Evolutionary conservation across 2,329 filamentous ascomycete species (phyloP).

Genomic region (Trichoderma afroharzianum): DNA sequence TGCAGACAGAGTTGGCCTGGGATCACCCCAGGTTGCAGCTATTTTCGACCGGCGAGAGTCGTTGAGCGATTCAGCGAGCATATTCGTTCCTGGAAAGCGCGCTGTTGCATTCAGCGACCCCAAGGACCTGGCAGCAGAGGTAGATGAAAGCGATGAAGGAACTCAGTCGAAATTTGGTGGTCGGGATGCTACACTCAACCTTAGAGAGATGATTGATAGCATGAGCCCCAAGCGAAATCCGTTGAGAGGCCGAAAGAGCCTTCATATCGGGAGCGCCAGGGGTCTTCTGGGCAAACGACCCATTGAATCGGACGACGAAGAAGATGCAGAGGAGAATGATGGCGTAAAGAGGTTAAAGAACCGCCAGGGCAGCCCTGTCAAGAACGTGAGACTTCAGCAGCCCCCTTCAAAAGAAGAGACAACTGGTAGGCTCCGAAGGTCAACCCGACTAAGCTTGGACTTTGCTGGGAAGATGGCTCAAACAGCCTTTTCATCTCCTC

Average conservation of each 20-base stretch:
- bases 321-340: conserved; percentile 56
- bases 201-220: conserved; percentile 74
- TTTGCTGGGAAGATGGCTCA: conserved; percentile 41
- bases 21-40: conserved; percentile 69
- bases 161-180: conserved; percentile 54
- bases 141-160: conserved; percentile 63
- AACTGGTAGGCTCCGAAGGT: conserved; percentile 55
- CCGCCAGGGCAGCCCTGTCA: conserved; percentile 72
- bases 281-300: conserved; percentile 74
- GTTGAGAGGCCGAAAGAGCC: conserved; percentile 67
- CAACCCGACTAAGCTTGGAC: conserved; percentile 46
- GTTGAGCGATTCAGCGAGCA: conserved; percentile 62
- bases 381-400: conserved; percentile 66
- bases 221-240: conserved; percentile 71
- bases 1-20: conserved; percentile 65
- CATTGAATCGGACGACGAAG: conserved; percentile 64
- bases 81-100: conserved; percentile 56
- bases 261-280: conserved; percentile 70
- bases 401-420: conserved; percentile 66
- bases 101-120: conserved; percentile 64
- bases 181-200: conserved; percentile 60
- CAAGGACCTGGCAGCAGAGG: conserved; percentile 56
- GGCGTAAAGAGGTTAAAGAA: conserved; percentile 67
- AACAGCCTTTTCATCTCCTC: conserved; percentile 45
- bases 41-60: conserved; percentile 68